These are phyloP conservation scores for Phytophthora pluvialis DNA, from an alignment of 352 stramenopile genomes.

Conservation along the genomic window DNA sequence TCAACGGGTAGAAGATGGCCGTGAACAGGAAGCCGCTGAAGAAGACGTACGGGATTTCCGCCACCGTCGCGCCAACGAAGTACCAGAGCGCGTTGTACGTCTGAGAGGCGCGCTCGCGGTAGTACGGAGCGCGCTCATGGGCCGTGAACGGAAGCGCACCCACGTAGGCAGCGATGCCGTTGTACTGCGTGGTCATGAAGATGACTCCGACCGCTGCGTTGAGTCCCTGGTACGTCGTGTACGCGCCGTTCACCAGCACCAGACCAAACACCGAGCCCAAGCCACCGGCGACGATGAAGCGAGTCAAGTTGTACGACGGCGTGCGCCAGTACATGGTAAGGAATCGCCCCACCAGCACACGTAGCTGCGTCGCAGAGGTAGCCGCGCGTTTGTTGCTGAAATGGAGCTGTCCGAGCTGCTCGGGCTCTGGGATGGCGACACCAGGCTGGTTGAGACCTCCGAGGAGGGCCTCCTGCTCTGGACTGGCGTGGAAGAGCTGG, in stretches of 20 bases:
- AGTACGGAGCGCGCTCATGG: conserved; percentile 80
- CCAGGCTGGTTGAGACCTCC: conserved; percentile 7
- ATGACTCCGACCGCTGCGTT: conserved; percentile 57
- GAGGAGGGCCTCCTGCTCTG: conserved; percentile 6
- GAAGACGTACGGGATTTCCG: conserved; percentile 51
- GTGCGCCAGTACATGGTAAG: conserved; percentile 23
- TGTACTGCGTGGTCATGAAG: conserved; percentile 77
- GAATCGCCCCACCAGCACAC: conserved; percentile 34
- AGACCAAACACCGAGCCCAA: conserved; percentile 40
- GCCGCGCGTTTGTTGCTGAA: conserved; percentile 38
- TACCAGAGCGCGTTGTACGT: conserved; percentile 83
- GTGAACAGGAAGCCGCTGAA: conserved; percentile 21
- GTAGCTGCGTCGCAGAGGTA: conserved; percentile 21
- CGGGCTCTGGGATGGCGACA: conserved; percentile 9
- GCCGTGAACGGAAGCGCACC: conserved; percentile 66
- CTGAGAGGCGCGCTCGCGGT: conserved; percentile 57
- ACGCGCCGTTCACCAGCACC: conserved; percentile 22
- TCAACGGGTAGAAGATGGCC: conserved; percentile 24
- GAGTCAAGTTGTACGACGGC: conserved; percentile 19
- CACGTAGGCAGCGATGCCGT: conserved; percentile 66
- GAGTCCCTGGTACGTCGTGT: conserved; percentile 33
- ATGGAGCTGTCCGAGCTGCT: conserved; percentile 6
- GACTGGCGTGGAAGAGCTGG: conserved; percentile 25
- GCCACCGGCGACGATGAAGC: conserved; percentile 1
- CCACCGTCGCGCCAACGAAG: conserved; percentile 63